Evolutionary conservation across 805 yeast genomes (phyloP).

Genomic region (Kodamaea kaohsiungensis): DNA sequence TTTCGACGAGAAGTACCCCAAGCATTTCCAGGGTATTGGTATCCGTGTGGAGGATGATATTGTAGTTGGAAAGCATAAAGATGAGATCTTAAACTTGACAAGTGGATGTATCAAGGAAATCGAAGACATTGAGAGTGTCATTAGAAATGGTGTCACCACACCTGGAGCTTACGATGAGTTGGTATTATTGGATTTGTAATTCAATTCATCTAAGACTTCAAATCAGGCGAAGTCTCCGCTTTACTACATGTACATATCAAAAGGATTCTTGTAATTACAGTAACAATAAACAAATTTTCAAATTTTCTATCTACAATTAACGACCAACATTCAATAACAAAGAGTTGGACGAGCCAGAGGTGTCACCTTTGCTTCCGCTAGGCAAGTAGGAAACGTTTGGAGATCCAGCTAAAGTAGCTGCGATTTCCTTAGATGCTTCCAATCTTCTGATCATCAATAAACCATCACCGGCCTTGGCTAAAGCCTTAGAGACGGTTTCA

Average conservation of each 20-base stretch:
- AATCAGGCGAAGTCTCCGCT: no score
- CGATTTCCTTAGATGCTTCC: conserved; percentile 96
- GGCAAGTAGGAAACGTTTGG: conserved; percentile 91
- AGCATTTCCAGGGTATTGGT: conserved; percentile 82
- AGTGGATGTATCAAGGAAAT: conserved; percentile 86
- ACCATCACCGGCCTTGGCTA: conserved; percentile 95
- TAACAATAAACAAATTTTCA: background rate
- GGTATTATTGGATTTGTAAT: conserved; percentile 18
- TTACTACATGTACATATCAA: conserved; percentile 4
- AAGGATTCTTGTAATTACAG: background rate
- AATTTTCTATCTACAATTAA: conserved; percentile 24
- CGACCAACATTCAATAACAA: conserved; percentile 71
- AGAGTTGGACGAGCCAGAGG: conserved; percentile 48
- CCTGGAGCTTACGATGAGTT: conserved; percentile 39
- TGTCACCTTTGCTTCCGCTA: conserved; percentile 37
- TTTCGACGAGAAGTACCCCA: conserved; percentile 67
- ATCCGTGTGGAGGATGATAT: conserved; percentile 94
- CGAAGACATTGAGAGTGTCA: conserved; percentile 72
- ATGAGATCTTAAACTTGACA: conserved; percentile 58
- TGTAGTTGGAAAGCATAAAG: conserved; percentile 65
- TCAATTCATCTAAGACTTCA: no score
- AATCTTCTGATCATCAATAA: conserved; percentile 88
- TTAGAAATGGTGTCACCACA: conserved; percentile 60
- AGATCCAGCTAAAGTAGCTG: conserved; percentile 78
- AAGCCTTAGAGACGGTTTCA: conserved; percentile 88